Evolutionary conservation across 345 rosid genomes (phyloP), one percentile per base, ranked within the genome.

Genomic region (Cardamine occulta): DNA sequence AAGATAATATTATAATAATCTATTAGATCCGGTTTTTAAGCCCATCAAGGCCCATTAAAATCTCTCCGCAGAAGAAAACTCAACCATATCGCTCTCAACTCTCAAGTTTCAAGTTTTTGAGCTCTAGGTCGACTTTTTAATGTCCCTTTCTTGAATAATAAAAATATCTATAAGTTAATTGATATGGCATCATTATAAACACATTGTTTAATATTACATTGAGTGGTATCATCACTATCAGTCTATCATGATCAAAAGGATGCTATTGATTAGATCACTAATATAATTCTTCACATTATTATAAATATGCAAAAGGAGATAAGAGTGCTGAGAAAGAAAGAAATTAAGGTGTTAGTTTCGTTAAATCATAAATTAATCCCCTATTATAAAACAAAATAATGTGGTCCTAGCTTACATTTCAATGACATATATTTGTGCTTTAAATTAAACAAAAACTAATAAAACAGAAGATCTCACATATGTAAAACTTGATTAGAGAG

Each of bases 201-300:
- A 28, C 68, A 49, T 49, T 49, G 10, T 75, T 74, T 48, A 39
- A 49, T 48, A 14, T 28, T 65, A 24, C 79, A 66, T 28, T 48
- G 54, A 58, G 73, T 74, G 62, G 73, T 66, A 67, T 59, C 73
- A 66, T 74, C 74, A 49, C 68, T 60, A 49, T 21, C 23, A 21
- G 23, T 21, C 23, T 21, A 21, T 49, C 73, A 75, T 29, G 54
- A 75, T 59, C 35, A 28, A 75, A 56, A 61, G 35, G 54, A 66
- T 58, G 53, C 29, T n/a, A 66, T 18, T 67, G 26, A 66, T 74
- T 57, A 67, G 37, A 61, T 49, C 73, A 67, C 73, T 39, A 12
- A 28, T 32, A 34, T 19, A 48, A 17, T 37, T 67, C 51, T 45
- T 32, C 17, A 74, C 57, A 57, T 18, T 66, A 59, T 26, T 48